Evolutionary conservation across 768 basidiomycete genomes (phyloP).

Genomic region (Psilocybe subaeruginosa): DNA sequence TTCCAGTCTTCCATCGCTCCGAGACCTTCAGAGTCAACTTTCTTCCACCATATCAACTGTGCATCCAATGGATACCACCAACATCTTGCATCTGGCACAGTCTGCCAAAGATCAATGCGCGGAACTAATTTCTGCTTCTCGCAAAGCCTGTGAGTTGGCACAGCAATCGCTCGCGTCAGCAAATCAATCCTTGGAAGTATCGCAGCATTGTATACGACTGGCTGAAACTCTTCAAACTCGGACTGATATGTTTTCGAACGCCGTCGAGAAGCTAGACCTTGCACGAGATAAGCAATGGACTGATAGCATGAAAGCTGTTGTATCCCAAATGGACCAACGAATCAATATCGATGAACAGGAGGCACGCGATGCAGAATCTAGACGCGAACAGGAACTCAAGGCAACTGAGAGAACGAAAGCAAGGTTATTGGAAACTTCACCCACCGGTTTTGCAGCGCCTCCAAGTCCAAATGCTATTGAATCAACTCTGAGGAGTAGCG

Average conservation of each 20-base stretch:
- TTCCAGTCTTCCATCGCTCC: slow-evolving; percentile 18
- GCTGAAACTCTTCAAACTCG: slow-evolving; percentile 26
- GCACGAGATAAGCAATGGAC: slow-evolving; percentile 13
- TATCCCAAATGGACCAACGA: slow-evolving; percentile 6
- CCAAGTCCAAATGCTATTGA: not conserved
- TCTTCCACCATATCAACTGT: slow-evolving; percentile 24
- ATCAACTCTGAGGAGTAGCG: not conserved
- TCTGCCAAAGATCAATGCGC: slow-evolving; percentile 26
- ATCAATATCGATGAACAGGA: slow-evolving; percentile 4
- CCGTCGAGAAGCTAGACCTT: slow-evolving; percentile 18
- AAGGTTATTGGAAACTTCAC: not conserved
- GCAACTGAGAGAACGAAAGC: not conserved
- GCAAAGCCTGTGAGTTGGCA: slow-evolving; percentile 29
- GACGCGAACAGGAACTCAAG: not conserved
- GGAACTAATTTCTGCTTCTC: slow-evolving; percentile 25
- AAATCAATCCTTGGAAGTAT: slow-evolving; percentile 28
- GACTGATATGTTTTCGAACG: slow-evolving; percentile 25
- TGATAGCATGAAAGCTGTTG: not conserved
- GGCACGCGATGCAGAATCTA: slow-evolving; percentile 8
- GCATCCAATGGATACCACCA: slow-evolving; percentile 16
- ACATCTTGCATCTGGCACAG: slow-evolving; percentile 25
- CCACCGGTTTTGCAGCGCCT: not conserved
- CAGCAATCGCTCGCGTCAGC: slow-evolving; percentile 31
- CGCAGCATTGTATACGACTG: slow-evolving; percentile 26
- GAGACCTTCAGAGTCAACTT: slow-evolving; percentile 25